Evolutionary conservation across 2,329 filamentous ascomycete genomes (phyloP).

Genomic region (Calycina herbarum): DNA sequence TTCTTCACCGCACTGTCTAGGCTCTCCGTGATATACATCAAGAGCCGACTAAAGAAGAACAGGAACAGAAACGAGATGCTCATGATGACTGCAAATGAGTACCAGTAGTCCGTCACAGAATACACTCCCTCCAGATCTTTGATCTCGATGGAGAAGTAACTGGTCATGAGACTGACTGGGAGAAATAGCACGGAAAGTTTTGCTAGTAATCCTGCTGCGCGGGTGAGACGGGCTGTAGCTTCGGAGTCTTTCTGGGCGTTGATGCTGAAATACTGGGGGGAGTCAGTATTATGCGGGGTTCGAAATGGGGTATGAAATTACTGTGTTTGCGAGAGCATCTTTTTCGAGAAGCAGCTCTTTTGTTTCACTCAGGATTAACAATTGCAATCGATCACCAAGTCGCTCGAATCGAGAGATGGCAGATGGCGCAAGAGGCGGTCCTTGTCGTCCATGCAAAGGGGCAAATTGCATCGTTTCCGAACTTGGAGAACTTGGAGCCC

Average conservation of each 20-base stretch:
- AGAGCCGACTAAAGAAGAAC: constrained; percentile 51
- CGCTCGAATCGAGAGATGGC: constrained; percentile 59
- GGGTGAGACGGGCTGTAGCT: constrained; percentile 68
- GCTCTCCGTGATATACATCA: constrained; percentile 48
- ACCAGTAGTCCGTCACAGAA: constrained; percentile 65
- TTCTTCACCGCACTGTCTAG: constrained; percentile 38
- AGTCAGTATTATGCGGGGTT: constrained; percentile 21
- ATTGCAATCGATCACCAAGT: constrained; percentile 57
- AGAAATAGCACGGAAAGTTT: constrained; percentile 76
- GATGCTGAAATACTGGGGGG: constrained; percentile 69
- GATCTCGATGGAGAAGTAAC: constrained; percentile 70
- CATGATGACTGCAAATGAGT: constrained; percentile 63
- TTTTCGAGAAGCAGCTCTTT: constrained; percentile 68
- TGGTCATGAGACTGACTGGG: constrained; percentile 72
- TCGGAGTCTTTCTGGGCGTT: constrained; percentile 74
- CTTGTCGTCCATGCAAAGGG: constrained; percentile 7
- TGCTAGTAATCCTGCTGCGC: constrained; percentile 70
- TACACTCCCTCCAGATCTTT: constrained; percentile 56
- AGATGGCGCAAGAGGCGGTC: constrained; percentile 43
- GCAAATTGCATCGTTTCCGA: constrained; percentile 33
- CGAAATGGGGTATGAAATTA: constrained; percentile 35
- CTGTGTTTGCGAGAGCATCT: constrained; percentile 66
- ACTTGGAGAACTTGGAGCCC: background rate
- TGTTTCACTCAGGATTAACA: constrained; percentile 62
- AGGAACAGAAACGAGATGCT: constrained; percentile 58